Base-by-base conservation (phyloP, 164 flowering plant species). In the Piper betle region DNA sequence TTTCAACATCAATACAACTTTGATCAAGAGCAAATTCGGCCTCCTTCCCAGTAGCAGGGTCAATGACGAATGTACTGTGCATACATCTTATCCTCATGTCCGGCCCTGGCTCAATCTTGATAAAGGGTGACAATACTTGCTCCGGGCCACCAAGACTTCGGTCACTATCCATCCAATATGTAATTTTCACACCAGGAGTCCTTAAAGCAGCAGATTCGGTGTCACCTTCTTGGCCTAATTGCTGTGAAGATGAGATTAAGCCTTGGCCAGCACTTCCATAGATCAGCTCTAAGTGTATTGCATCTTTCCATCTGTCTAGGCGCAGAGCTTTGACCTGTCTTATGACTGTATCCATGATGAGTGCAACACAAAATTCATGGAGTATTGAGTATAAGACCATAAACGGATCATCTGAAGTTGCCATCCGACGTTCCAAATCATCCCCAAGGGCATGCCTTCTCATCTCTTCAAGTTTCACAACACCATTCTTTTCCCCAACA, bases 381-480 rank as follows among this genome's bases (percentile, higher is more conserved):
- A 94, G 83, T 69, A 88, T 79, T 43, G 97, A 91, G 68, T 94
- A 87, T 57, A 94, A 74, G 58, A 70, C 79, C 37, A 62, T 42
- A 63, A 94, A 94, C 52, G 99, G 99, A 65, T 83, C 81, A 20
- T 85, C 96, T 52, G 93, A 77, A 37, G 81, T 86, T 65, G 96
- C 84, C 99, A 94, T 94, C 75, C 97, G 75, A 41, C 97, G 95
- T 77, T 94, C 97, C 58, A 94, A 69, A 71, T 94, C 97, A 80
- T 91, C 97, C 53, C 97, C 97, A 65, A 94, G 85, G 65, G 64
- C 78, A 81, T 84, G 83, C 53, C 97, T 77, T 18, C 88, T 78
- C 60, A 62, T 58, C 70, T 83, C 88, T 73, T 94, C 99, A 66
- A 94, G 76, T 74, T 83, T 91, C 61, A 87, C 83, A 52, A 57